Conservation (phyloP, 805 yeast genomes). For the Yarrowia deformans region DNA sequence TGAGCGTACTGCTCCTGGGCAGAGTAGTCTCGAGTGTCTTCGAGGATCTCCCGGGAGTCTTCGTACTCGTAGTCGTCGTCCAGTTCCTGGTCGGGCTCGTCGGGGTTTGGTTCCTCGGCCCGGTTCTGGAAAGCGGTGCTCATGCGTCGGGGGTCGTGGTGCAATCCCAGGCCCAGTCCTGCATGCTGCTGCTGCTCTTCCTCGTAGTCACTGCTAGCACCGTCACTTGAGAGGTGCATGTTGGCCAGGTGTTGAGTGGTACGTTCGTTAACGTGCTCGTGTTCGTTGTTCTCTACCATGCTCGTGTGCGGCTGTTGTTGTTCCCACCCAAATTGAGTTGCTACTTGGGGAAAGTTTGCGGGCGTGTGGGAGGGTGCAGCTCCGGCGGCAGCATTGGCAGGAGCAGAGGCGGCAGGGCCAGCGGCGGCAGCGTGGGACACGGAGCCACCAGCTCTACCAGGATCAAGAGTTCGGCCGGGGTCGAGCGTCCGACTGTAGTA, state of each 20-base stretch:
- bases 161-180: slow-evolving; percentile 13
- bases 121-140: slow-evolving; percentile 25
- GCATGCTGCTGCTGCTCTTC: slow-evolving; percentile 14
- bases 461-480: slow-evolving; percentile 26
- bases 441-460: neutral
- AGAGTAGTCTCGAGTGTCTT: slow-evolving; percentile 2
- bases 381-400: slow-evolving; percentile 5
- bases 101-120: slow-evolving; percentile 32
- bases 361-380: slow-evolving; percentile 26
- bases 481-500: slow-evolving; percentile 19
- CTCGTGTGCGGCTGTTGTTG: slow-evolving; percentile 38
- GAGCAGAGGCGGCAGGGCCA: slow-evolving; percentile 12
- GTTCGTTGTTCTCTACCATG: slow-evolving; percentile 7
- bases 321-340: slow-evolving; percentile 36
- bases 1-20: slow-evolving; percentile 21
- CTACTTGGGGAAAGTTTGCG: slow-evolving; percentile 39
- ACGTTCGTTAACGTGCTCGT: slow-evolving; percentile 11
- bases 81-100: slow-evolving; percentile 36
- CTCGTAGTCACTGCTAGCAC: slow-evolving; percentile 29
- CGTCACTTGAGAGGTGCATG: slow-evolving; percentile 23
- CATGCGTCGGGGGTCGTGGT: slow-evolving; percentile 20
- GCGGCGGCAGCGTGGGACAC: neutral
- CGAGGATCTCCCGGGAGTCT: slow-evolving; percentile 23
- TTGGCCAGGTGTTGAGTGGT: slow-evolving; percentile 9
- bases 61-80: slow-evolving; percentile 36